These are phyloP conservation scores for Xylariomycetidae sp. DNA, from an alignment of 2,329 filamentous ascomycete species.

Conservation along the genomic window DNA sequence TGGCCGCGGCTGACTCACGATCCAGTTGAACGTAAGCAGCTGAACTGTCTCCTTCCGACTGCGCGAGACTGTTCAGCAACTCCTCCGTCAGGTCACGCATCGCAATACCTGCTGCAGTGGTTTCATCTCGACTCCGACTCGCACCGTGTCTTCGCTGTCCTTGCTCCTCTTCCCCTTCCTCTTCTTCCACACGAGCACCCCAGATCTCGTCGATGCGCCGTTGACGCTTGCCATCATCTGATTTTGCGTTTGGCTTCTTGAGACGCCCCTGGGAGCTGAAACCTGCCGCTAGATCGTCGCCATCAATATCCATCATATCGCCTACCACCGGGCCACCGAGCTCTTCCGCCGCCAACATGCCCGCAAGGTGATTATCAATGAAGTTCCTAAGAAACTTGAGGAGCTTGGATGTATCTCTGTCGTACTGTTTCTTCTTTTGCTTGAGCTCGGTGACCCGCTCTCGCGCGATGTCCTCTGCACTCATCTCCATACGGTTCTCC, in stretches of 20 bases:
- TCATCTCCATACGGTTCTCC: constrained; percentile 50
- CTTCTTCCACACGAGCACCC: constrained; percentile 34
- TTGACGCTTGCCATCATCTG: constrained; percentile 47
- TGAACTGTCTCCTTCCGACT: constrained; percentile 47
- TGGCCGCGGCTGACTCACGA: constrained; percentile 55
- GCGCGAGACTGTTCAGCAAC: constrained; percentile 52
- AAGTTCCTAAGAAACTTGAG: constrained; percentile 63
- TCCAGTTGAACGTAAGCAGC: constrained; percentile 53
- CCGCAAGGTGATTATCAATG: constrained; percentile 62
- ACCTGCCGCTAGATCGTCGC: constrained; percentile 52
- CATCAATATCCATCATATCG: constrained; percentile 59
- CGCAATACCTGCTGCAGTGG: constrained; percentile 46
- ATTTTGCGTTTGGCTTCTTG: constrained; percentile 40
- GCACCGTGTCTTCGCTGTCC: constrained; percentile 15
- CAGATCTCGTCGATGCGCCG: constrained; percentile 60
- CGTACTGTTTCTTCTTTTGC: constrained; percentile 52
- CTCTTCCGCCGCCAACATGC: constrained; percentile 77
- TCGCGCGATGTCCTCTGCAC: constrained; percentile 53
- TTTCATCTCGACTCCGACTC: constrained; percentile 36
- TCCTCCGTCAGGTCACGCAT: constrained; percentile 56
- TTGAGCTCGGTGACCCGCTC: constrained; percentile 58
- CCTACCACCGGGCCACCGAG: constrained; percentile 78
- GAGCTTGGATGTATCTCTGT: constrained; percentile 53
- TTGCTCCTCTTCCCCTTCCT: too few relatives aligned
- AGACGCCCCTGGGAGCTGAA: constrained; percentile 55